phyloP scores from a whole-genome alignment of 2,329 filamentous ascomycete genomes.

The Emergomyces pasteurianus region DNA sequence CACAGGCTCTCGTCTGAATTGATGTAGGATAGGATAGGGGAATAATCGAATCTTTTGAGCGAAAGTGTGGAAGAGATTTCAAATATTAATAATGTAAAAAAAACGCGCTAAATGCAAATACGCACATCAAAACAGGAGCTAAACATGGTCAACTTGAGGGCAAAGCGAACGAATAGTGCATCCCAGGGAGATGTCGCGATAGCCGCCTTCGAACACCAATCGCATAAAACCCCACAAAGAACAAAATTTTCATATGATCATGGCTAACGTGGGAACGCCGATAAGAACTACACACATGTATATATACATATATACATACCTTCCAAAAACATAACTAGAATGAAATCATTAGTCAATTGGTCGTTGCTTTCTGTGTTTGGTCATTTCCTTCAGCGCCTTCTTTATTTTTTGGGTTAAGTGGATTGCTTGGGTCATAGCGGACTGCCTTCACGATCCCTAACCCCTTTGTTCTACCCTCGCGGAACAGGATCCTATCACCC shows the following conservation, averaged over 20 bases:
- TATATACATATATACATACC: neutral
- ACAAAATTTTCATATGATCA: neutral
- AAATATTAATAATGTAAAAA: neutral
- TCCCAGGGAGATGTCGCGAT: neutral
- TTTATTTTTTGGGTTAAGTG: constrained; percentile 30
- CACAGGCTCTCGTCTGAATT: neutral
- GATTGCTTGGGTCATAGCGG: constrained; percentile 64
- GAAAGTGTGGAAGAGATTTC: neutral
- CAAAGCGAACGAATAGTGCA: neutral
- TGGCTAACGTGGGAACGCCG: neutral
- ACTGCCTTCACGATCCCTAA: constrained; percentile 87
- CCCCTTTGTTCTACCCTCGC: constrained; percentile 90
- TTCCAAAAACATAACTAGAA: neutral
- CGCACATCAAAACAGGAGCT: neutral
- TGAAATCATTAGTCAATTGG: constrained; percentile 1
- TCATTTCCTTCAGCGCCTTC: constrained; percentile 12
- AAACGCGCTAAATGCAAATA: neutral
- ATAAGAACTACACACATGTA: no score
- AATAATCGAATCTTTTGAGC: neutral
- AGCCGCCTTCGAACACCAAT: neutral
- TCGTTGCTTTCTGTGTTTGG: neutral
- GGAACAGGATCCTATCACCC: constrained; percentile 81
- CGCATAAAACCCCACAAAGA: neutral
- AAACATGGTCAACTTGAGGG: neutral
- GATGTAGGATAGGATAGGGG: no score